Percentiles rank a stretch among this genome's conserved stretches.
Evolutionary conservation across 2,329 filamentous ascomycete genomes (phyloP).

Genomic region (Ascochyta clinopodiicola): DNA sequence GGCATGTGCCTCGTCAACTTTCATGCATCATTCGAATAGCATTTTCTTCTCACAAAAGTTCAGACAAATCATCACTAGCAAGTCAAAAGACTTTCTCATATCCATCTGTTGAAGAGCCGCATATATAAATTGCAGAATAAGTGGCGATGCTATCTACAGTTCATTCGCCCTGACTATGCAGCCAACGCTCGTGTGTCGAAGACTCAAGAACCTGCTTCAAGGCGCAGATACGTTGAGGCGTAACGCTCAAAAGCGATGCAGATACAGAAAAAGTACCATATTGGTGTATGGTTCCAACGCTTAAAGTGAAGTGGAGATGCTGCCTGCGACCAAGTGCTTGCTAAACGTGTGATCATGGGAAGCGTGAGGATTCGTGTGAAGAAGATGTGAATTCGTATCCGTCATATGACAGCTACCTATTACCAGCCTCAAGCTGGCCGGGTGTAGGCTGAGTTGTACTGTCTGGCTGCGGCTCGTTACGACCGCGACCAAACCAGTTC

Average conservation of each 20-base stretch:
- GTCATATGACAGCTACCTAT: conserved; percentile 27
- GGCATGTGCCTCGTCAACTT: no score
- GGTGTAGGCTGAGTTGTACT: conserved; percentile 37
- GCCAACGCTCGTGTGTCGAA: neutral
- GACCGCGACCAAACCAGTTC: conserved; percentile 38
- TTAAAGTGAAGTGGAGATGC: neutral
- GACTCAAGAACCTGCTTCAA: neutral
- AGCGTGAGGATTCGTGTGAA: conserved; percentile 5
- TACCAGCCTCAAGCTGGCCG: conserved; percentile 47
- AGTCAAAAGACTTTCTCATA: no score
- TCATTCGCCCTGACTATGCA: neutral
- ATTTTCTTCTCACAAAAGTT: no score
- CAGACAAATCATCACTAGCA: no score
- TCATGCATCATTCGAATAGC: no score
- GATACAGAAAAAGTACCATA: neutral
- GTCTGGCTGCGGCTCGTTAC: conserved; percentile 21
- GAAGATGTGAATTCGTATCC: conserved; percentile 12
- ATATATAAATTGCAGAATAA: neutral
- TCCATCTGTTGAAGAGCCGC: neutral
- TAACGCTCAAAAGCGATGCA: neutral
- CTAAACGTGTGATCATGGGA: conserved; percentile 6
- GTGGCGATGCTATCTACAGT: conserved; percentile 1
- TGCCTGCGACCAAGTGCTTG: conserved; percentile 5
- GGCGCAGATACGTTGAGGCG: neutral
- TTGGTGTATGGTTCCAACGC: neutral